Percentiles rank a stretch among this genome's conserved stretches.
Conservation (phyloP, 345 rosid genomes). For the Moricandia moricandioides region DNA sequence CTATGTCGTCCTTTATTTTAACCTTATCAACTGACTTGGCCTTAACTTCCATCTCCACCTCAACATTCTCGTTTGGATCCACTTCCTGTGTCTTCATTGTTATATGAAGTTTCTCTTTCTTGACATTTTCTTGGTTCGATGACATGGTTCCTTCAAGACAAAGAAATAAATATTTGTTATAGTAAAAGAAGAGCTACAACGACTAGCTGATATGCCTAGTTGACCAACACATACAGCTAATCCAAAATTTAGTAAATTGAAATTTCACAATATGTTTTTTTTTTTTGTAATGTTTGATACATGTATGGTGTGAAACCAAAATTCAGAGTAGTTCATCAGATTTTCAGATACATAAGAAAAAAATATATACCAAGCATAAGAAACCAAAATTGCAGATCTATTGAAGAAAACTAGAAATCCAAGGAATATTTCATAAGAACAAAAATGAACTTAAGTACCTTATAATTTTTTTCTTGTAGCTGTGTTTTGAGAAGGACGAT, state of each 20-base stretch:
- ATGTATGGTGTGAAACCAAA: not conserved
- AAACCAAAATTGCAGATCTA: not conserved
- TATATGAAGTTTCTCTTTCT: constrained; percentile 54
- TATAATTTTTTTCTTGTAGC: not conserved
- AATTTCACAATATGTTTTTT: not conserved
- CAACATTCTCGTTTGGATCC: constrained; percentile 34
- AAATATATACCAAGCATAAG: not conserved
- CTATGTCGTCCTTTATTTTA: constrained; percentile 35
- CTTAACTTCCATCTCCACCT: constrained; percentile 57
- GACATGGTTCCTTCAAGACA: constrained; percentile 24
- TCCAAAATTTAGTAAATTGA: not conserved
- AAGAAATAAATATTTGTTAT: not conserved
- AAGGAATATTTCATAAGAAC: not conserved
- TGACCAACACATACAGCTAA: not conserved
- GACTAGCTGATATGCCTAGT: not conserved
- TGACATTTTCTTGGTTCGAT: constrained; percentile 37
- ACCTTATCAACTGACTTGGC: constrained; percentile 57
- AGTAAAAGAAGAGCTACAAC: not conserved
- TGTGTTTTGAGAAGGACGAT: not conserved
- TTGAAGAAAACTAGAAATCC: not conserved
- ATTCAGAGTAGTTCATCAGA: not conserved
- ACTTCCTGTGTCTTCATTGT: constrained; percentile 50
- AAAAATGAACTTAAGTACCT: not conserved
- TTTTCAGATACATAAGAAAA: not conserved
- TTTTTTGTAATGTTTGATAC: not conserved